These are phyloP conservation scores for Salvia miltiorrhiza DNA, from an alignment of 257 asterid genomes.

Conservation along the genomic window DNA sequence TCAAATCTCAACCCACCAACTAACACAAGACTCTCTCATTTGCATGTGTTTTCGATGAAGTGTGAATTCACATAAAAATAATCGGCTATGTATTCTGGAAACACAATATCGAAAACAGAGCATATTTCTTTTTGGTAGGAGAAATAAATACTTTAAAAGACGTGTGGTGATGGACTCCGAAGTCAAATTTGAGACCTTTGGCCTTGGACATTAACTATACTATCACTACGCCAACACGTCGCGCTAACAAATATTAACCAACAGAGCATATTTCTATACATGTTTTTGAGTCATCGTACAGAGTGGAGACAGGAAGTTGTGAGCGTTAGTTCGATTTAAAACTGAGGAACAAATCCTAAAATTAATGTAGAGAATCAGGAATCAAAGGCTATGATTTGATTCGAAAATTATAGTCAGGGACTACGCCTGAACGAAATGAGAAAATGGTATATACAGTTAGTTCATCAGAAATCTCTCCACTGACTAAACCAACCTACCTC, in stretches of 20 bases:
- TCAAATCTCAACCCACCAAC: too few species aligned
- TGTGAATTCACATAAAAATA: background rate
- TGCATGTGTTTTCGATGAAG: background rate
- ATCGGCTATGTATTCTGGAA: too few species aligned
- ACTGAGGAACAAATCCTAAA: background rate
- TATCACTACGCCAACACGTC: too few species aligned
- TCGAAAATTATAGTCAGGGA: background rate
- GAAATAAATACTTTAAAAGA: too few species aligned
- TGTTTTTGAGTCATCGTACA: background rate
- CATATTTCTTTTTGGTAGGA: too few species aligned
- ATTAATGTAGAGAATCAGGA: background rate
- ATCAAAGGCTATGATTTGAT: background rate
- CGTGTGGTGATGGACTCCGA: too few species aligned
- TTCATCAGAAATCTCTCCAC: background rate
- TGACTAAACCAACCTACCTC: constrained; percentile 8
- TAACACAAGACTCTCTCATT: too few species aligned
- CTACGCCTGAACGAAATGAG: constrained; percentile 11
- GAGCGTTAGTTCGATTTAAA: background rate
- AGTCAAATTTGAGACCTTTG: too few species aligned
- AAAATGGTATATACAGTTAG: constrained; percentile 15
- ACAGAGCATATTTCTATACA: background rate
- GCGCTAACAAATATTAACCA: too few species aligned
- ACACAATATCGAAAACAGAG: too few species aligned
- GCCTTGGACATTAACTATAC: too few species aligned
- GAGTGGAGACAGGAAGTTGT: background rate